Base-by-base conservation (phyloP, 306 rosid genomes). In the Malus orientalis region DNA sequence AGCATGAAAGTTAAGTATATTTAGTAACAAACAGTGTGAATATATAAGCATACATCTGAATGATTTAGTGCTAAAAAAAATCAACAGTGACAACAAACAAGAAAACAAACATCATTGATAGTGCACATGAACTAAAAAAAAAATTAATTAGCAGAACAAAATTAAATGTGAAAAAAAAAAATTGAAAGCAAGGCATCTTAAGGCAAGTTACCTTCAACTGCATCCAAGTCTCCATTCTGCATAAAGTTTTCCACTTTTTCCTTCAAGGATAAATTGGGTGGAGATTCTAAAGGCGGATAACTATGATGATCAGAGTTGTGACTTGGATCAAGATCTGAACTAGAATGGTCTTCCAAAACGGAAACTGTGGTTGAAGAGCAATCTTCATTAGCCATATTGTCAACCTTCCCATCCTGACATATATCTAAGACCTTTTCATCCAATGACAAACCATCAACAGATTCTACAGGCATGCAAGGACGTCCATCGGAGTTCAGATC, bases 151-250 rank as follows among this genome's bases (percentile, higher is more conserved):
- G 27, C 66, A 14, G 36, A 8, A 58, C 33, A 58, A 8, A 27
- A 23, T 58, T 5, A 68, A 65, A 74, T 53, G 18, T 0, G 32
- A 4, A 32, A 38, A 36, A 38, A 36, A 27, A 74, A 68, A 40
- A 68, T 44, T 66, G 36, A 81, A 66, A 77, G 65, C 62, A 51
- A 64, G 55, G 53, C 36, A 58, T 71, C 40, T n/a, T n/a, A 25
- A 30, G 74, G 66, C 29, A 73, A 74, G 76, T 54, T 77, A 92
- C 98, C 97, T 78, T 90, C 93, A 69, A 84, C 70, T 23, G 80
- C 81, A 83, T 87, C 98, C 79, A 90, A 79, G 78, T 88, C 88
- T 86, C 98, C 97, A 82, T 84, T 84, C 79, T 83, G 92, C 81
- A 92, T 84, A 83, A 95, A 92, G 29, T 85, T 86, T 85, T 87